phyloP scores from a whole-genome alignment of 2,329 filamentous ascomycete species.

The Zasmidium cellare region DNA sequence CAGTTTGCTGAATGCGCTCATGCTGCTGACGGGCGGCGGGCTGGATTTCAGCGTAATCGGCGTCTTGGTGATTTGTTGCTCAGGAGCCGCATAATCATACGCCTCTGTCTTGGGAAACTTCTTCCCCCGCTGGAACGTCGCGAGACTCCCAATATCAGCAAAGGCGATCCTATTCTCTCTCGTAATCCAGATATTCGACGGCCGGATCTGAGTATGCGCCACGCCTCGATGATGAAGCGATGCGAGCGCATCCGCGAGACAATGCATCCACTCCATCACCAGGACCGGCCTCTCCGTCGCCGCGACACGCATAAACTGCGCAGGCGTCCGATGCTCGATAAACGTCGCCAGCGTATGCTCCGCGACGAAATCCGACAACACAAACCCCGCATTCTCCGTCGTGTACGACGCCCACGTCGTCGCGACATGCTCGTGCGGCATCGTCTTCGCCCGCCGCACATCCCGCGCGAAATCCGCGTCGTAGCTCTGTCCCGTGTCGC shows the following conservation, averaged over 20 bases:
- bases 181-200: slow-evolving; percentile 69
- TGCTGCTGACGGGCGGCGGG: slow-evolving; percentile 30
- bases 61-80: slow-evolving; percentile 54
- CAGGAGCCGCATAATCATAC: slow-evolving; percentile 73
- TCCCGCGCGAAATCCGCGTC: slow-evolving; percentile 60
- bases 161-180: slow-evolving; percentile 66
- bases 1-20: slow-evolving; percentile 29
- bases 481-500: slow-evolving; percentile 25
- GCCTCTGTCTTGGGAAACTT: slow-evolving; percentile 64
- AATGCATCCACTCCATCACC: slow-evolving; percentile 73
- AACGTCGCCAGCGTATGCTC: slow-evolving; percentile 69
- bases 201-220: slow-evolving; percentile 68
- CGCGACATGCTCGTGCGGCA: slow-evolving; percentile 69
- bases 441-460: slow-evolving; percentile 57
- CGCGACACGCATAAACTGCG: slow-evolving; percentile 61
- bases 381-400: slow-evolving; percentile 62
- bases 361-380: slow-evolving; percentile 65
- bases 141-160: slow-evolving; percentile 56
- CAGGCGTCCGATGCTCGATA: slow-evolving; percentile 61
- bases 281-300: slow-evolving; percentile 61
- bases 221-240: slow-evolving; percentile 66
- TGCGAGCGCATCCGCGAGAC: slow-evolving; percentile 67
- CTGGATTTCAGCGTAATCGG: slow-evolving; percentile 38
- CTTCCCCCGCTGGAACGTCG: slow-evolving; percentile 54
- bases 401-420: slow-evolving; percentile 71